A percentile compares a stretch with the other conserved stretches of the same genome.
Evolutionary conservation across 139 green algal genomes (phyloP).

Genomic region (Coccomyxa sp.): DNA sequence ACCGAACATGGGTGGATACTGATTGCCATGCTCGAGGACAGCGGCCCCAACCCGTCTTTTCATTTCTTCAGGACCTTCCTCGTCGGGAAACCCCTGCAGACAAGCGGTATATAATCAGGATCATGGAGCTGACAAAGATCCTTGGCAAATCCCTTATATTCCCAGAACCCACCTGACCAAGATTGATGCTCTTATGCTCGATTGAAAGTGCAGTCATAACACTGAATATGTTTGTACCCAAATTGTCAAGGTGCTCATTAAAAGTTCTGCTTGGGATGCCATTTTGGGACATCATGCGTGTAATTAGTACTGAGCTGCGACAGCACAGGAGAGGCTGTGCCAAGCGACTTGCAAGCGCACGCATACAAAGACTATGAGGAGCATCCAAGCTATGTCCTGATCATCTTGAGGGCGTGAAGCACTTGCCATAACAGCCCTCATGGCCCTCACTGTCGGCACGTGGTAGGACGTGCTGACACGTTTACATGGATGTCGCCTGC

Average conservation of each 20-base stretch:
- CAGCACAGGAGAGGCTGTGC: too few relatives aligned
- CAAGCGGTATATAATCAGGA: background rate
- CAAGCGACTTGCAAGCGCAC: too few relatives aligned
- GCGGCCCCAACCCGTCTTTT: slow-evolving; percentile 37
- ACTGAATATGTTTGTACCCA: slow-evolving; percentile 55
- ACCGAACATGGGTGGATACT: slow-evolving; percentile 60
- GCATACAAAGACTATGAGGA: too few relatives aligned
- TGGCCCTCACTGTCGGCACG: too few relatives aligned
- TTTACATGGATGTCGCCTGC: too few relatives aligned
- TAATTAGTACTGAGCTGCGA: background rate
- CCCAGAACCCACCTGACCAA: slow-evolving; percentile 39
- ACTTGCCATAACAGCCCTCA: too few relatives aligned
- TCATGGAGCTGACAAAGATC: background rate
- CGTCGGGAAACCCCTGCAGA: slow-evolving; percentile 59
- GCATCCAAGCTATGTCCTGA: too few relatives aligned
- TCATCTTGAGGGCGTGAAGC: too few relatives aligned
- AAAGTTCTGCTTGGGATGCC: background rate
- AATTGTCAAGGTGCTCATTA: slow-evolving; percentile 19
- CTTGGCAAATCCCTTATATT: background rate
- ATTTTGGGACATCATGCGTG: background rate
- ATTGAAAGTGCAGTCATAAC: slow-evolving; percentile 45
- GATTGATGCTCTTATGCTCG: slow-evolving; percentile 55
- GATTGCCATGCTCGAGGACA: slow-evolving; percentile 35
- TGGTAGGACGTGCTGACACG: too few relatives aligned
- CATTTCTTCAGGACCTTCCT: slow-evolving; percentile 70